phyloP scores from a whole-genome alignment of 1,284 basidiomycete genomes.

The Heterobasidion parviporum region DNA sequence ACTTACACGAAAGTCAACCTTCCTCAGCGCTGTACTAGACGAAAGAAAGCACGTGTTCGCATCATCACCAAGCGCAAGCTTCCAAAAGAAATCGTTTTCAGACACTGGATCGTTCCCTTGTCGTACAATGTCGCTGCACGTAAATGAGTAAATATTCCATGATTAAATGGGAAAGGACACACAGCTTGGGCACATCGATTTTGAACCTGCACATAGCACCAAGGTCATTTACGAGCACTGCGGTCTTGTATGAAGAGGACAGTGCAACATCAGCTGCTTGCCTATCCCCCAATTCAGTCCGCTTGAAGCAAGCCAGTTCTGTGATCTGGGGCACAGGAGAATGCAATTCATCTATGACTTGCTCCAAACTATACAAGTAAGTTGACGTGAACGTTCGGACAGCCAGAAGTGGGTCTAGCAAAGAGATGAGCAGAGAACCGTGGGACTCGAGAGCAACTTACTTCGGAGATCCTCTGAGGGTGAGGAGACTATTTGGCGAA shows the following conservation, averaged over 20 bases:
- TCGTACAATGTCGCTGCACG: conserved; percentile 3
- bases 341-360: neutral
- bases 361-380: conserved; percentile 7
- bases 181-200: neutral
- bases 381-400: conserved; percentile 10
- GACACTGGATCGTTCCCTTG: neutral
- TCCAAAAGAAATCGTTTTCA: conserved; percentile 24
- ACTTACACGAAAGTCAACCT: conserved; percentile 44
- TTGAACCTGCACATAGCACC: conserved; percentile 9
- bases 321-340: conserved; percentile 3
- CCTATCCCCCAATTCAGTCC: conserved; percentile 9
- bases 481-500: conserved; percentile 32
- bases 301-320: conserved; percentile 6
- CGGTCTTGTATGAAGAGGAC: conserved; percentile 1
- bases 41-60: conserved; percentile 22
- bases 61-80: conserved; percentile 15
- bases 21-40: conserved; percentile 23
- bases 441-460: neutral
- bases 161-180: neutral
- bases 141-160: neutral
- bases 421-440: neutral
- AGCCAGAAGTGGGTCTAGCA: conserved; percentile 6
- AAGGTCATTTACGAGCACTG: conserved; percentile 13
- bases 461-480: neutral
- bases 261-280: conserved; percentile 12